Base-by-base conservation (phyloP, 257 asterid genomes). In the Nicotiana undulata region DNA sequence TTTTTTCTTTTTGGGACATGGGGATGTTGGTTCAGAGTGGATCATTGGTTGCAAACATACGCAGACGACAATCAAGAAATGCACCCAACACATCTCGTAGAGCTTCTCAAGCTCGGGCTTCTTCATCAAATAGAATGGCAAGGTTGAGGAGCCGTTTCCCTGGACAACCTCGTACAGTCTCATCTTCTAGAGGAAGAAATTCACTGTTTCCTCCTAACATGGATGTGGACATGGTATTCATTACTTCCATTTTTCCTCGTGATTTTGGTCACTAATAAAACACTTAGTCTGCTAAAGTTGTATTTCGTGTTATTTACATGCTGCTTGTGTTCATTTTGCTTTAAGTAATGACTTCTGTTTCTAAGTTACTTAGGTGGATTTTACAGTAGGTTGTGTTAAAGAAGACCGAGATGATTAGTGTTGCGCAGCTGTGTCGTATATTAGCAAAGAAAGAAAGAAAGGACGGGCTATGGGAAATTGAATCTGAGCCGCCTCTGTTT, bases 181-280 rank as follows among this genome's bases (percentile, higher is more conserved):
- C 88, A 79, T 34, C 85, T 26, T 24, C 81, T 22, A 75, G 81
- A 70, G 77, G 65, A 53, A 80, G 83, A 81, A 76, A 83, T 77
- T 83, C 97, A 63, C 3, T 91, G 49, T 95, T 95, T 86, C 97
- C 97, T 32, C 83, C 91, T 66, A 89, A 83, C 83, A 92, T 95
- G 98, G 97, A 95, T 88, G 80, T 93, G 24, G 99, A 93, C 74
- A 78, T 83, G 95, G 99, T 95, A 92, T 22, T 75, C 63, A 53
- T 84, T 17, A 63, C 79, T 75, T 84, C 12, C 52, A 63, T 56
- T 26, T 81, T 29, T 29, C 53, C 24, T 79, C 80, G 37, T 72
- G 44, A 68, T 51, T 53, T 44, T 56, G 59, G 77, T 26, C 77
- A 24, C 40, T 53, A 79, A 20, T 44, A 22, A 34, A 52, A 22